Evolutionary conservation across 331 rosid species (phyloP).

Genomic region (Saraca asoca): DNA sequence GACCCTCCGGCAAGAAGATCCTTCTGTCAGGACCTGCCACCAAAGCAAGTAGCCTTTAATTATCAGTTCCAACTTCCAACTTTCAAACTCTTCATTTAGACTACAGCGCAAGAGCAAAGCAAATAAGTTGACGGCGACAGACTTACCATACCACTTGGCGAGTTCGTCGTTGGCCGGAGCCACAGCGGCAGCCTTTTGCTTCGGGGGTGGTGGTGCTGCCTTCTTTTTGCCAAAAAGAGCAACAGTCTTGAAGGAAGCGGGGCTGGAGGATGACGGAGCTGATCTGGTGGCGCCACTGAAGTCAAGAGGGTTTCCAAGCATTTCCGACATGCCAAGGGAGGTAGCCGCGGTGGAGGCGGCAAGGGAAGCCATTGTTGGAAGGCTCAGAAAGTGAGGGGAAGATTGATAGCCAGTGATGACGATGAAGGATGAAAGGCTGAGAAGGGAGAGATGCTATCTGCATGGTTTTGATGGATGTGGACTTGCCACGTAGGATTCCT

Average conservation of each 20-base stretch:
- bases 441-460: slow-evolving; percentile 49
- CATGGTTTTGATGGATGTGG: slow-evolving; percentile 71
- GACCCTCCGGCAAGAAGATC: slow-evolving; percentile 86
- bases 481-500: slow-evolving; percentile 68
- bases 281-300: slow-evolving; percentile 60
- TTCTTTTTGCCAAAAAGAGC: slow-evolving; percentile 82
- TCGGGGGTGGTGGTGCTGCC: slow-evolving; percentile 54
- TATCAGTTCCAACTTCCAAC: background rate
- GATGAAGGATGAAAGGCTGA: slow-evolving; percentile 22
- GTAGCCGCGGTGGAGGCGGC: slow-evolving; percentile 70
- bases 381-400: slow-evolving; percentile 10
- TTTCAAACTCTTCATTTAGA: background rate
- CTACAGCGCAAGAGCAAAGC: too few species aligned
- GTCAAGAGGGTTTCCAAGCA: slow-evolving; percentile 80
- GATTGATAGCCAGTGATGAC: background rate
- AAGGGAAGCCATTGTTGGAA: slow-evolving; percentile 68
- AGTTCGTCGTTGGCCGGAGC: slow-evolving; percentile 74
- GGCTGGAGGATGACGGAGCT: slow-evolving; percentile 63
- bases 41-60: slow-evolving; percentile 16
- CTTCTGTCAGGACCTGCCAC: slow-evolving; percentile 87
- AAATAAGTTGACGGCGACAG: too few species aligned
- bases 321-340: slow-evolving; percentile 77
- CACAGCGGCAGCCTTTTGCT: slow-evolving; percentile 56
- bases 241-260: slow-evolving; percentile 71
- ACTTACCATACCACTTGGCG: slow-evolving; percentile 99